Base-by-base conservation (phyloP, 805 yeast genomes). In the Ogataea philodendri region DNA sequence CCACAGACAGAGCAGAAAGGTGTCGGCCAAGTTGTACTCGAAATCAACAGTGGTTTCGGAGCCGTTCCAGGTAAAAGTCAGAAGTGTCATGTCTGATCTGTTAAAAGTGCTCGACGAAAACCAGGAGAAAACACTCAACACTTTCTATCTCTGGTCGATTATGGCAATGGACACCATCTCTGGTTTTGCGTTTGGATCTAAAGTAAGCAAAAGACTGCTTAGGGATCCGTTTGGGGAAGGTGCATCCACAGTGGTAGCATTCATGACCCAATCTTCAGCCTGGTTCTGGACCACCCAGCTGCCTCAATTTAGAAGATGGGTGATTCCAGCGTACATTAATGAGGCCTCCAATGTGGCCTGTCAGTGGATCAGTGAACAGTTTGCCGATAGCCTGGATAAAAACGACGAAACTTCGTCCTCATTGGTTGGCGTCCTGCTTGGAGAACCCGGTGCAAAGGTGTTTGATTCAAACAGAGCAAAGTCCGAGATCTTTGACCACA, bases 151-250 rank as follows among this genome's bases (percentile, higher is more conserved):
- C n/a, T 81, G 81, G 65, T 78, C 78, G n/a, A 62, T 79, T 11
- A 63, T 82, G 49, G 88, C 89, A 4, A 74, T 82, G 77, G 88
- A 81, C 48, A 80, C 76, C 3, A 76, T 81, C 2, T 69, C 80
- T 2, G 69, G 71, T 14, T 78, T 79, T 49, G 76, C 76, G 37
- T 66, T 78, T 40, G 89, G 89, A 0, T 44, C 54, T 0, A 56
- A 62, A 7, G 64, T 68, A 36, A 70, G 78, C 11, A 62, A 75
- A 1, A 55, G 72, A 22, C 56, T 77, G 22, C 48, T 79, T 22
- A 41, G 54, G 5, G 63, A 67, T 34, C 60, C 60, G 3, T 49
- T 53, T 24, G 55, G 63, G 7, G 42, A 66, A 14, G 71, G 68
- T 21, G 62, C 67, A 17, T 49, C 66, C 6, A 59, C 74, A 16